Evolutionary conservation across 768 basidiomycete genomes (phyloP).

Genomic region (Psilocybe cubensis): DNA sequence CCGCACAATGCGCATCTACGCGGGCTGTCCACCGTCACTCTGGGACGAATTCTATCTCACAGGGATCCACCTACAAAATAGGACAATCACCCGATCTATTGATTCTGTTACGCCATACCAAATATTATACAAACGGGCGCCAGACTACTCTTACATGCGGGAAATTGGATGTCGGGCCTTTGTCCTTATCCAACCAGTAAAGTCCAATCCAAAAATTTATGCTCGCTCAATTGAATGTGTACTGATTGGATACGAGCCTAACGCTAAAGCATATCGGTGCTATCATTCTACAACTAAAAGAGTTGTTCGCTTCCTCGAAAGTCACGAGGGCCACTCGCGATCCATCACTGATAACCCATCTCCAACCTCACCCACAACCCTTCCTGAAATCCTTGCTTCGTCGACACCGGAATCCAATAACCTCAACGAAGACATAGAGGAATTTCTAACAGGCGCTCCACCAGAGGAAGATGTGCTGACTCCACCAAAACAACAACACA

Average conservation of each 20-base stretch:
- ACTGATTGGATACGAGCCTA: constrained; percentile 22
- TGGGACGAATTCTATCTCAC: constrained; percentile 40
- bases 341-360: not conserved
- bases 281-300: constrained; percentile 9
- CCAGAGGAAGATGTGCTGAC: too few relatives aligned
- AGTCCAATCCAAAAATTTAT: constrained; percentile 33
- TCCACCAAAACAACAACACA: too few relatives aligned
- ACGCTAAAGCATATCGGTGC: constrained; percentile 20
- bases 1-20: constrained; percentile 29
- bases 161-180: constrained; percentile 31
- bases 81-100: constrained; percentile 10
- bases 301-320: constrained; percentile 25
- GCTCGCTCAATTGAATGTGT: constrained; percentile 22
- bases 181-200: constrained; percentile 14
- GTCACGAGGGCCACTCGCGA: constrained; percentile 7
- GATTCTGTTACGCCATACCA: constrained; percentile 19
- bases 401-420: not conserved
- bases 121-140: constrained; percentile 19
- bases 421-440: too few relatives aligned
- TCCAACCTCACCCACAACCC: not conserved
- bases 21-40: constrained; percentile 24
- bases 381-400: not conserved
- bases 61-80: constrained; percentile 24
- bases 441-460: too few relatives aligned
- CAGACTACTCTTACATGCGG: constrained; percentile 29